Percentiles rank a stretch among this genome's conserved stretches.
These are phyloP conservation scores for Xylaria sp. DNA, from an alignment of 2,329 filamentous ascomycete species.

Conservation along the genomic window DNA sequence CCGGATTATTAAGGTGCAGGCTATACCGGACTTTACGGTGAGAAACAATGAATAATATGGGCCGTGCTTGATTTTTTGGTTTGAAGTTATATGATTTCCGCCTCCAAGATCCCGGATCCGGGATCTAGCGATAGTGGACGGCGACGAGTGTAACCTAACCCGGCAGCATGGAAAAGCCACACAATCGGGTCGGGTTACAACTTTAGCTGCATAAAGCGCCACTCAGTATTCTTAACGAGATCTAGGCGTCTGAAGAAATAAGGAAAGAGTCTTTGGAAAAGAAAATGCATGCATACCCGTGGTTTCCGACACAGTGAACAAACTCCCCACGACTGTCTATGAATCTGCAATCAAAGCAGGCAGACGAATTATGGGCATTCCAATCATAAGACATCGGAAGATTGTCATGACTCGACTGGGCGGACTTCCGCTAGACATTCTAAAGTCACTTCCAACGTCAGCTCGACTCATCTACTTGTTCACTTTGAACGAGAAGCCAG, in stretches of 20 bases:
- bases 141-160: too few relatives aligned
- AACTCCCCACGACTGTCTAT: too few relatives aligned
- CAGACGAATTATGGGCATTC: background rate
- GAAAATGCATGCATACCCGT: too few relatives aligned
- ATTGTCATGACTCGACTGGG: slow-evolving; percentile 10
- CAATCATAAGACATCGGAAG: background rate
- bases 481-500: background rate
- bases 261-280: background rate
- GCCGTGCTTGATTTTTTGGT: background rate
- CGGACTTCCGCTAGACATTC: background rate
- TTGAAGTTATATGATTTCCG: background rate
- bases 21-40: background rate
- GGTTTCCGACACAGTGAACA: too few relatives aligned
- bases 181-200: too few relatives aligned
- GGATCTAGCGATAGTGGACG: too few relatives aligned
- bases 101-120: background rate
- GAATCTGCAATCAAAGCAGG: background rate
- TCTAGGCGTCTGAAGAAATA: background rate
- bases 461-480: background rate
- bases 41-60: background rate
- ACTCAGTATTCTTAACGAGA: background rate
- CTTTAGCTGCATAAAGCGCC: too few relatives aligned
- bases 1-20: background rate
- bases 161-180: too few relatives aligned
- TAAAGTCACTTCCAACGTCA: background rate